These are phyloP conservation scores for Nicotiana obtusifolia DNA, from an alignment of 257 asterid genomes.

Conservation along the genomic window DNA sequence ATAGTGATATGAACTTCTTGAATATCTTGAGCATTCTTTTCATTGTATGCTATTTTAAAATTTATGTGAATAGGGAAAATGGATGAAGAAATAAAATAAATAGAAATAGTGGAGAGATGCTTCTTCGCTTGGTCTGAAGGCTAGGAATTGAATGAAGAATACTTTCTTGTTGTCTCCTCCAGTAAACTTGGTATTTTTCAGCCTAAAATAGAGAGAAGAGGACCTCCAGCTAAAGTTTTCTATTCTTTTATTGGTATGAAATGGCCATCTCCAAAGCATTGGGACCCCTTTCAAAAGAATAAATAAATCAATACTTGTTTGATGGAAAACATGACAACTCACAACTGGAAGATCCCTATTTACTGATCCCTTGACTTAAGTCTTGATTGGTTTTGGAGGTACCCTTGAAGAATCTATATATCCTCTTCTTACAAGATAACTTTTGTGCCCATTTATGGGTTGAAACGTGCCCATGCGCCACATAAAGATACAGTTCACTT, in stretches of 20 bases:
- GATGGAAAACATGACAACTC: slow-evolving; percentile 35
- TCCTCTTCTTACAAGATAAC: slow-evolving; percentile 16
- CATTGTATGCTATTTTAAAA: not conserved
- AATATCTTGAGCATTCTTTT: not conserved
- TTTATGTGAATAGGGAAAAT: not conserved
- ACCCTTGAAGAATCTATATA: slow-evolving; percentile 26
- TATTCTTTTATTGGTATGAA: slow-evolving; percentile 37
- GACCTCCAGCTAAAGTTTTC: slow-evolving; percentile 35
- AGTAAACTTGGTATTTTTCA: slow-evolving; percentile 64
- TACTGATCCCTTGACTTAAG: slow-evolving; percentile 28
- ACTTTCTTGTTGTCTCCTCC: slow-evolving; percentile 63
- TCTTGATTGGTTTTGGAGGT: slow-evolving; percentile 29
- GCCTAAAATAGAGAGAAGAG: slow-evolving; percentile 34
- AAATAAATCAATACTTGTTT: slow-evolving; percentile 34
- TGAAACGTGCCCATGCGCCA: slow-evolving; percentile 10
- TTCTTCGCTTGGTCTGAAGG: slow-evolving; percentile 58
- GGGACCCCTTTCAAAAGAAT: slow-evolving; percentile 34
- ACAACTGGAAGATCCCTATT: slow-evolving; percentile 28
- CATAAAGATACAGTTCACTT: not conserved
- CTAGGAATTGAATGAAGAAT: slow-evolving; percentile 56
- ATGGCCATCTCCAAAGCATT: slow-evolving; percentile 30
- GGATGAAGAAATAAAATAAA: slow-evolving; percentile 1
- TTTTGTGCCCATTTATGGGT: slow-evolving; percentile 15
- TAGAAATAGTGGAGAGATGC: slow-evolving; percentile 27
- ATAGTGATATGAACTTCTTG: not conserved